Evolutionary conservation across 202 grass and related monocot species (phyloP).

Genomic region (Setaria viridis): DNA sequence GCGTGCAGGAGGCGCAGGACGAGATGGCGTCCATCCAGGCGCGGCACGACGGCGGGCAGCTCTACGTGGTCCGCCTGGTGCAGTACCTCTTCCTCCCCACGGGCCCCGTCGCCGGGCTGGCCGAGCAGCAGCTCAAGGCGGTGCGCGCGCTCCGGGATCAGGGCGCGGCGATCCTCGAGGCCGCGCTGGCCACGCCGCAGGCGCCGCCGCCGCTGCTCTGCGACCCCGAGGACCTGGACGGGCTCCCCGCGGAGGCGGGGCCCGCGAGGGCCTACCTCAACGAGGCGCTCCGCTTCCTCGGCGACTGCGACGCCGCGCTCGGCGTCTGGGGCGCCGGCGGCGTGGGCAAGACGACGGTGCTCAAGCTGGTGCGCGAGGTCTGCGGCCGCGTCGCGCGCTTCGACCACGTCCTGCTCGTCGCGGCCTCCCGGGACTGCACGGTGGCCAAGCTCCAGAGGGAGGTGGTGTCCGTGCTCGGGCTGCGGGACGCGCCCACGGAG

Average conservation of each 20-base stretch:
- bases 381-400: conserved; percentile 51
- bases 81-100: conserved; percentile 55
- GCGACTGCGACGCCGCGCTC: conserved; percentile 41
- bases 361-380: conserved; percentile 44
- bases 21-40: conserved; percentile 53
- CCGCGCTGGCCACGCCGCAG: conserved; percentile 49
- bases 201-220: conserved; percentile 50
- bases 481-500: conserved; percentile 48
- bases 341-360: conserved; percentile 60
- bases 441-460: conserved; percentile 59
- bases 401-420: conserved; percentile 57
- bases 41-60: conserved; percentile 49
- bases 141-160: conserved; percentile 46
- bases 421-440: conserved; percentile 51
- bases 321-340: conserved; percentile 62
- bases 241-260: conserved; percentile 31
- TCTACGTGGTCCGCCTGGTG: conserved; percentile 56
- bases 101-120: conserved; percentile 30
- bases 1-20: conserved; percentile 60
- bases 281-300: conserved; percentile 53
- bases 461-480: conserved; percentile 48
- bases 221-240: conserved; percentile 50
- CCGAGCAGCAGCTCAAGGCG: conserved; percentile 58
- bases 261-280: conserved; percentile 30
- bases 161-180: conserved; percentile 51